A percentile compares a stretch with the other conserved stretches of the same genome.
These are phyloP conservation scores for Leccinum variicolor DNA, from an alignment of 768 basidiomycete species.

Conservation along the genomic window DNA sequence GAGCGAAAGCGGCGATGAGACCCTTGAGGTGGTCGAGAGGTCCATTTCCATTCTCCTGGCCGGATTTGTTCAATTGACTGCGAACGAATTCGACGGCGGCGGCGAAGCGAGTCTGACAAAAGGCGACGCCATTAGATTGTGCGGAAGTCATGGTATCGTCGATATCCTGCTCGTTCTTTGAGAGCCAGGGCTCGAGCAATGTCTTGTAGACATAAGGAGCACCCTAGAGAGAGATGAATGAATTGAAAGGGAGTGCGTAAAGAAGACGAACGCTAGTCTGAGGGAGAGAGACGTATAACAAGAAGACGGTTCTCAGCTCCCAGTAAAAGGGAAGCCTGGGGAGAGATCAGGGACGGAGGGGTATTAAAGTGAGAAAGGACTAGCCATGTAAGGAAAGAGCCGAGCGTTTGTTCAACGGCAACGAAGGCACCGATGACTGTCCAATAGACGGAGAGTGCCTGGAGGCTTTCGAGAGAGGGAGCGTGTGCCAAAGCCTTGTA, in stretches of 20 bases:
- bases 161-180: slow-evolving; percentile 54
- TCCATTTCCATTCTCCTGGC: slow-evolving; percentile 24
- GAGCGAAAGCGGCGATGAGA: slow-evolving; percentile 32
- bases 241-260: neutral
- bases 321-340: slow-evolving; percentile 76
- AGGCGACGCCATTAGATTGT: slow-evolving; percentile 52
- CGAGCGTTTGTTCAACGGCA: slow-evolving; percentile 59
- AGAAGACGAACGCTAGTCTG: slow-evolving; percentile 55
- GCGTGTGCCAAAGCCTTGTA: slow-evolving; percentile 62
- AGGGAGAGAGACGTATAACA: slow-evolving; percentile 66
- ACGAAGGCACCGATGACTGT: slow-evolving; percentile 55
- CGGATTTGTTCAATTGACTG: slow-evolving; percentile 42
- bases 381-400: slow-evolving; percentile 66
- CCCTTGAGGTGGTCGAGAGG: slow-evolving; percentile 32
- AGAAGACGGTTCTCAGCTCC: slow-evolving; percentile 65
- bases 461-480: slow-evolving; percentile 51
- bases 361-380: slow-evolving; percentile 13
- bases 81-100: slow-evolving; percentile 47
- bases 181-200: slow-evolving; percentile 60
- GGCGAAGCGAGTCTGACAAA: slow-evolving; percentile 49
- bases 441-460: slow-evolving; percentile 64
- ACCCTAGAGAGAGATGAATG: slow-evolving; percentile 43
- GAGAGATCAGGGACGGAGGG: slow-evolving; percentile 10
- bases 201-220: slow-evolving; percentile 61
- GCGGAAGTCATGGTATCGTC: slow-evolving; percentile 56